Percentiles rank a stretch among this genome's conserved stretches.
phyloP scores from a whole-genome alignment of 257 asterid genomes.

The Solanum etuberosum region DNA sequence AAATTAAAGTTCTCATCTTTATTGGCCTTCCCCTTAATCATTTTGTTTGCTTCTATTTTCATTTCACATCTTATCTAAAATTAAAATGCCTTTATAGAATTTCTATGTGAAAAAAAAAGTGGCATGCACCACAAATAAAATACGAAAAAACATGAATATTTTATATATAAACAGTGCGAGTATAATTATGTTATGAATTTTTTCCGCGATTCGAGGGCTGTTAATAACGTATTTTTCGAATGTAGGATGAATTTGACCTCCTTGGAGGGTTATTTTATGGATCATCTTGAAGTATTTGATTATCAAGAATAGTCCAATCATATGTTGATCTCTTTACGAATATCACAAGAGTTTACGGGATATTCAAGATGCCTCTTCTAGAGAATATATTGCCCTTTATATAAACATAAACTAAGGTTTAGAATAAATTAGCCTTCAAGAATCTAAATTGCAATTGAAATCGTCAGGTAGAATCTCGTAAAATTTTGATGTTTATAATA shows the following conservation, averaged over 20 bases:
- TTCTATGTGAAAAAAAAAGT: neutral
- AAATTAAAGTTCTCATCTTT: neutral
- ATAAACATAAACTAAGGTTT: no score
- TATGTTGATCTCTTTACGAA: no score
- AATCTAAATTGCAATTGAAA: no score
- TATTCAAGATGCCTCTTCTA: neutral
- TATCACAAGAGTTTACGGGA: neutral
- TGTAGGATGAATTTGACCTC: no score
- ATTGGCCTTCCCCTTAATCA: neutral
- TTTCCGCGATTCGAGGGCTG: no score
- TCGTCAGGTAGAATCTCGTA: neutral
- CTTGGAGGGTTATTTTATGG: neutral
- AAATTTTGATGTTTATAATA: neutral
- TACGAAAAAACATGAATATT: no score
- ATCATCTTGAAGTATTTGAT: no score
- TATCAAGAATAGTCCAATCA: no score
- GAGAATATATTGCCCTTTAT: neutral
- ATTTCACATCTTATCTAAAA: neutral
- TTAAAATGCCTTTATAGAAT: neutral
- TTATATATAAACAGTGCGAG: fast-evolving
- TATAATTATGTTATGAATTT: no score
- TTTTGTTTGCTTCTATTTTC: constrained; percentile 1
- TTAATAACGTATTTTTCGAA: no score
- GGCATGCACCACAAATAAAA: neutral
- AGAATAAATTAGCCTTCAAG: neutral